Conservation (phyloP, 2,329 filamentous ascomycete species). For the Zymoseptoria pseudotritici region DNA sequence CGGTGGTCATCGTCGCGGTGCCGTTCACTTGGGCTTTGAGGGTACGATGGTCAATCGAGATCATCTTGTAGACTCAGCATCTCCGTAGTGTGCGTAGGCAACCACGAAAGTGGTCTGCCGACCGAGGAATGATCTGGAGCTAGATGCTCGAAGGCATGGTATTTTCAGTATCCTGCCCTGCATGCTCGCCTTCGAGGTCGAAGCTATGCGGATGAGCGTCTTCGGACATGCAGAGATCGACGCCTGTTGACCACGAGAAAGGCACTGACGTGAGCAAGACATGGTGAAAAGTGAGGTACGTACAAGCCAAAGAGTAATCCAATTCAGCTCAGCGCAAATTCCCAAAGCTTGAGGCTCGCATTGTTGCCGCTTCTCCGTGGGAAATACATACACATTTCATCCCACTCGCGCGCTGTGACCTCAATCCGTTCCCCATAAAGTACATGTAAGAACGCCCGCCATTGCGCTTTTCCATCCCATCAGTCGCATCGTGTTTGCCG, state of each 20-base stretch:
- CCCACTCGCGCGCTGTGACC: not conserved
- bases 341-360: not conserved
- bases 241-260: not conserved
- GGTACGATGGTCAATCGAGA: no score
- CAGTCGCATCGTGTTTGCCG: not conserved
- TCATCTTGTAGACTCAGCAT: no score
- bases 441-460: not conserved
- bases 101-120: no score
- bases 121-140: no score
- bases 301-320: not conserved
- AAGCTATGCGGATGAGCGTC: not conserved
- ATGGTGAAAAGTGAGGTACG: not conserved
- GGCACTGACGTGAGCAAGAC: not conserved
- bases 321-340: not conserved
- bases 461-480: not conserved
- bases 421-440: not conserved
- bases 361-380: not conserved
- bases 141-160: no score
- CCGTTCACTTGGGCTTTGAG: no score
- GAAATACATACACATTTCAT: not conserved
- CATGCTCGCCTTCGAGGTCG: no score
- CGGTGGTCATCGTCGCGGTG: no score
- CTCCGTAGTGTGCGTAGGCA: no score
- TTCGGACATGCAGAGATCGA: not conserved
- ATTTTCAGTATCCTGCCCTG: no score